phyloP scores from a whole-genome alignment of 108 stramenopile species.

The Fragilaria radians region DNA sequence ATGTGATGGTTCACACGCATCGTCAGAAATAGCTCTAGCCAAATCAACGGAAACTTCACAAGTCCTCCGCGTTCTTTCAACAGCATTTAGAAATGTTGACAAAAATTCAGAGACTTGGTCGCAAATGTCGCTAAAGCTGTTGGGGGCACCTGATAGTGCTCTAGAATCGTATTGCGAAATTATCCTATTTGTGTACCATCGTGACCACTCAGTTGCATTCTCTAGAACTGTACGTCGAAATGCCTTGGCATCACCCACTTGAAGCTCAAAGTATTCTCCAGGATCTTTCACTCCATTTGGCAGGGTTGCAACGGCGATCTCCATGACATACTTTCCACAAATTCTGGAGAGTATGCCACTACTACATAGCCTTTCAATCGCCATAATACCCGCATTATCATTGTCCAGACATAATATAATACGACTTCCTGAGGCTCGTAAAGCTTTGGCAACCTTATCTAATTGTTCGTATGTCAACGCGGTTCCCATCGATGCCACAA shows the following conservation, averaged over 20 bases:
- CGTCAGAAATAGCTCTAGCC: slow-evolving; percentile 20
- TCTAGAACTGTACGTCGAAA: slow-evolving; percentile 43
- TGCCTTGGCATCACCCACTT: slow-evolving; percentile 19
- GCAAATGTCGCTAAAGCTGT: slow-evolving; percentile 40
- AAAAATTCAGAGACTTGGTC: slow-evolving; percentile 59
- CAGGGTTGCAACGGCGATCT: slow-evolving; percentile 57
- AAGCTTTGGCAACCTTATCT: slow-evolving; percentile 33
- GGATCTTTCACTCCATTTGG: slow-evolving; percentile 75
- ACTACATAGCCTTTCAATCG: slow-evolving; percentile 68
- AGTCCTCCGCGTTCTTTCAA: slow-evolving; percentile 46
- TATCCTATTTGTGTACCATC: slow-evolving; percentile 58
- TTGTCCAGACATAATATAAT: slow-evolving; percentile 85
- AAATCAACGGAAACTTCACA: slow-evolving; percentile 36
- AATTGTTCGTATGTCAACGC: slow-evolving; percentile 77
- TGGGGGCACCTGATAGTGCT: slow-evolving; percentile 13
- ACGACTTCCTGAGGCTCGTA: slow-evolving; percentile 23
- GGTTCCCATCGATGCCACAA: slow-evolving; percentile 88
- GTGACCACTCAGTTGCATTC: slow-evolving; percentile 49
- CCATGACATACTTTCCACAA: slow-evolving; percentile 32
- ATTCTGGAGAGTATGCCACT: slow-evolving; percentile 39
- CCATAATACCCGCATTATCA: slow-evolving; percentile 79
- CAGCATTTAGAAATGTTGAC: slow-evolving; percentile 34
- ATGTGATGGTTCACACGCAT: slow-evolving; percentile 9
- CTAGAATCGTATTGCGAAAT: slow-evolving; percentile 29
- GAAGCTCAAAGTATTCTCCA: slow-evolving; percentile 62